A percentile compares a stretch with the other conserved stretches of the same genome.
phyloP scores from a whole-genome alignment of 83 land plant species.

The Picea abies region DNA sequence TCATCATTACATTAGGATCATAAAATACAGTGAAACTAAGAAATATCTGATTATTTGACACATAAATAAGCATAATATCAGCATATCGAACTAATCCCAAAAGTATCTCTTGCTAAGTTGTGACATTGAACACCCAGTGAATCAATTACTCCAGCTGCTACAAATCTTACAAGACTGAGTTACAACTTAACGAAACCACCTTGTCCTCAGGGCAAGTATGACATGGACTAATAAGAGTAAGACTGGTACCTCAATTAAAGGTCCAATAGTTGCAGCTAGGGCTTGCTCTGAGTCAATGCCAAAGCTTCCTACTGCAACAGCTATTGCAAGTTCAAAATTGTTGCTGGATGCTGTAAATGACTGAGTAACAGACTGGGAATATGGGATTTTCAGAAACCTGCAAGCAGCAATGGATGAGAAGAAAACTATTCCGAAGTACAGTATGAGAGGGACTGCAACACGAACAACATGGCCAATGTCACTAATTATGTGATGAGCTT shows the following conservation, averaged over 20 bases:
- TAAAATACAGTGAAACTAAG: too few species aligned
- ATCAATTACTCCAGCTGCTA: too few species aligned
- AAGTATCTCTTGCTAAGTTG: too few species aligned
- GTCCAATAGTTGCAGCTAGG: conserved; percentile 53
- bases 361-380: conserved; percentile 36
- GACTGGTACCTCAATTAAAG: conserved; percentile 43
- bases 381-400: conserved; percentile 29
- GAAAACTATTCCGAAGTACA: conserved; percentile 42
- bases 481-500: conserved; percentile 38
- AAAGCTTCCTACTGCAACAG: conserved; percentile 51
- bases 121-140: too few species aligned
- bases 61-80: too few species aligned
- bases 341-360: conserved; percentile 51
- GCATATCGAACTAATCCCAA: too few species aligned
- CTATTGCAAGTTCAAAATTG: conserved; percentile 55
- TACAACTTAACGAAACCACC: conserved; percentile 6
- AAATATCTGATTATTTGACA: too few species aligned
- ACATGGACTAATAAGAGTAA: conserved; percentile 34
- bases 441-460: conserved; percentile 37
- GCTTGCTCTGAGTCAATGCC: conserved; percentile 47
- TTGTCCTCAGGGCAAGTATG: conserved; percentile 19
- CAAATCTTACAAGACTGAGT: too few species aligned
- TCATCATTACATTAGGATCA: too few species aligned
- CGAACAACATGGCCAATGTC: conserved; percentile 37
- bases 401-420: conserved; percentile 31